Evolutionary conservation across 257 asterid genomes (phyloP), one percentile per base, ranked within the genome.

Genomic region (Solanum piurae): DNA sequence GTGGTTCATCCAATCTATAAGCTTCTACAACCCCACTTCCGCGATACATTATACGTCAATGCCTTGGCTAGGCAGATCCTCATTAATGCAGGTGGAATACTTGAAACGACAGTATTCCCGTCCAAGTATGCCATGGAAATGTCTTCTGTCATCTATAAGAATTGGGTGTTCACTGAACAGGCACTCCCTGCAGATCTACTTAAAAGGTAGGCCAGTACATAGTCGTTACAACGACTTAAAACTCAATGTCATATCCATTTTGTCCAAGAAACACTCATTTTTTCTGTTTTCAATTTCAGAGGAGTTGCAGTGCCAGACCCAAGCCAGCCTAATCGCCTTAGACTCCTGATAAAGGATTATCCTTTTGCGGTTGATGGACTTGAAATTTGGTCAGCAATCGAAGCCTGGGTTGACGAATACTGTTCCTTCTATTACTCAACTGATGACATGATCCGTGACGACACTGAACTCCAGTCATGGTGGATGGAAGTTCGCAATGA

Each of bases 1-100:
- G 94, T 92, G 90, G 91, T 96, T 36, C 99, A 96, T 88, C 99
- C 99, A 5, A 90, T 96, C 86, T 33, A 91, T 93, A 95, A 95
- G 93, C 99, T 96, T 89, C 92, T 96, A 91, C 95, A 95, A 3
- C 98, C 98, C 29, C 99, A 96, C 69, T 96, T 94, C 89, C 96
- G 98, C 1, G 98, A 96, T 88, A 96, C 99, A 31, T 88, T 95
- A 90, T 89, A 95, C 89, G 94, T 95, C 60, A 96, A 96, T 18
- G 98, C 97, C 33, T 87, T 95, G 89, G 98, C 97, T 69, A 87
- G 99, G 21, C 99, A 96, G 83, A 89, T 91, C 77, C 97, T 96
- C 87, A 93, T 96, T 86, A 95, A 94, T 84, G 95, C 98, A 33
- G 98, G 94, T 7, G 99, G 99, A 7, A 86, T 95, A 66, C 94